Conservation (phyloP, 1,284 basidiomycete species). For the Ceratobasidium sp. region DNA sequence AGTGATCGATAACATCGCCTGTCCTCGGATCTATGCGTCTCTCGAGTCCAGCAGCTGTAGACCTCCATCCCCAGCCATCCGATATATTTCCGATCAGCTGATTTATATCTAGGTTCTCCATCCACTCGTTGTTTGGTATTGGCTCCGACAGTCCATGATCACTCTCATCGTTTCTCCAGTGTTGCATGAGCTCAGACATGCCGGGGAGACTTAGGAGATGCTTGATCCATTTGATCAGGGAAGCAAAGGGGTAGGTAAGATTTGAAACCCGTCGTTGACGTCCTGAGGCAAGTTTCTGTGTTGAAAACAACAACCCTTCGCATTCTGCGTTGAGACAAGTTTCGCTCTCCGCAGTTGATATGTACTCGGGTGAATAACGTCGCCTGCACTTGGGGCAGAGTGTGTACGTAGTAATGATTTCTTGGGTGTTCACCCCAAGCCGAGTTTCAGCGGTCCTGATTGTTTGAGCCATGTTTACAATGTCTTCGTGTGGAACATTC, state of each 20-base stretch:
- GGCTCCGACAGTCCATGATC: not conserved
- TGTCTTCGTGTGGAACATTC: not conserved
- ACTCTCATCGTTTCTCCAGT: not conserved
- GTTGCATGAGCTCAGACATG: constrained; percentile 4
- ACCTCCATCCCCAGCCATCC: constrained; percentile 4
- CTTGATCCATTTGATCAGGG: not conserved
- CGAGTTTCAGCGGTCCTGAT: not conserved
- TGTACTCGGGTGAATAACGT: not conserved
- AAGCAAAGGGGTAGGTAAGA: constrained; percentile 4
- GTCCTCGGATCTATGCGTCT: not conserved
- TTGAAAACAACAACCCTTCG: not conserved
- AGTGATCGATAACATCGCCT: not conserved
- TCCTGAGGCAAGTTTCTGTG: not conserved
- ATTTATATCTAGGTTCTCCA: not conserved
- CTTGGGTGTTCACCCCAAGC: not conserved
- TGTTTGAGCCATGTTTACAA: constrained; percentile 8
- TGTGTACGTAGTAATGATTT: constrained; percentile 5
- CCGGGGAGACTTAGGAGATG: constrained; percentile 9
- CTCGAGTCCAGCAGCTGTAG: not conserved
- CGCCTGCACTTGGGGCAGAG: constrained; percentile 10
- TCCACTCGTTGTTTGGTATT: constrained; percentile 5
- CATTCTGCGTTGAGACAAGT: not conserved
- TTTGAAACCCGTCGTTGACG: not conserved
- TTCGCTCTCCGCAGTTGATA: not conserved
- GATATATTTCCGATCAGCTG: not conserved